phyloP scores from a whole-genome alignment of 208 protist species.

The Crithidia fasciculata region DNA sequence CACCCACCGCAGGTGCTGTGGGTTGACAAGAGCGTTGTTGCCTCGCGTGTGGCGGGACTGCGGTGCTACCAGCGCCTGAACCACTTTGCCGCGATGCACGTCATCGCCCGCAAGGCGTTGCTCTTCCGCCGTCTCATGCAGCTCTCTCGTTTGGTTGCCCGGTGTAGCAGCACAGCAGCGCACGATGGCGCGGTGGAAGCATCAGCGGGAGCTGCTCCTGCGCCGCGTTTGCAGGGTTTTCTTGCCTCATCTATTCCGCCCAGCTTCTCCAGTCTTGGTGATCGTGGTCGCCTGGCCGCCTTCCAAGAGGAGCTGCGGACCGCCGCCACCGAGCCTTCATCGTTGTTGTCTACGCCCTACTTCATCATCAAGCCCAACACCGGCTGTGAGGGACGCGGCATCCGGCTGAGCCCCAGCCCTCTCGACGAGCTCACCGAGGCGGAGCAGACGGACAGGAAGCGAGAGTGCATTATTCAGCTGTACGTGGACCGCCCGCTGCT shows the following conservation, averaged over 20 bases:
- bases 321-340: not conserved
- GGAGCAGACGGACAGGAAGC: constrained; percentile 34
- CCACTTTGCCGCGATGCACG: constrained; percentile 92
- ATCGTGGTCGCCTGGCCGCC: constrained; percentile 36
- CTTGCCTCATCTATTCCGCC: constrained; percentile 41
- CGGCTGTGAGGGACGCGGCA: constrained; percentile 83
- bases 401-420: constrained; percentile 66
- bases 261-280: constrained; percentile 60
- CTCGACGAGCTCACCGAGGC: constrained; percentile 42
- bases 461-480: constrained; percentile 76
- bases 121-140: constrained; percentile 89
- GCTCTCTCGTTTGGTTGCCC: not conserved
- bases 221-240: not conserved
- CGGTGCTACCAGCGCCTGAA: constrained; percentile 89
- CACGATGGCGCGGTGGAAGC: not conserved
- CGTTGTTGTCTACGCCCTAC: constrained; percentile 9
- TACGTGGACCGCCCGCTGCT: constrained; percentile 92
- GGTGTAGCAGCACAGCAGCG: not conserved
- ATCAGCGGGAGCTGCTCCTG: too few relatives aligned
- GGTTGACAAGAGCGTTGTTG: constrained; percentile 84
- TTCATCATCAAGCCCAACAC: constrained; percentile 92
- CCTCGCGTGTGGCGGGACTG: constrained; percentile 63
- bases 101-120: constrained; percentile 89
- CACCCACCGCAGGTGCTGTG: constrained; percentile 86
- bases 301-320: constrained; percentile 18